Base-by-base conservation (phyloP, 352 stramenopile genomes). In the Globisporangium parvum region DNA sequence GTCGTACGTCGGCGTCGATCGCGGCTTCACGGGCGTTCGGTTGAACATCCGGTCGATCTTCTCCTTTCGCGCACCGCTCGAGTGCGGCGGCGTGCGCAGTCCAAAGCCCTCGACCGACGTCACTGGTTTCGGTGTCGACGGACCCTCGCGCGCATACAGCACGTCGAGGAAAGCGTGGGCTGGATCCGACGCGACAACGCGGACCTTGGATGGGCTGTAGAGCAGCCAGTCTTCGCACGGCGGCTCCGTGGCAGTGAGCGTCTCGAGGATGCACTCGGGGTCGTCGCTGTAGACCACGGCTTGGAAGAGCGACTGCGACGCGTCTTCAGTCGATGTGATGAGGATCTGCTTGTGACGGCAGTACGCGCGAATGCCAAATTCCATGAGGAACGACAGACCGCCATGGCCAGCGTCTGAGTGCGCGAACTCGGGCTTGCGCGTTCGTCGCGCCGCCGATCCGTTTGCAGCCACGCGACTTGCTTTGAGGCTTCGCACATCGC, bases 161-260 rank as follows among this genome's bases (percentile, higher is more conserved):
- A 61, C 57, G 42, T 67, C 65, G n/a, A 67, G 21, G 3, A 62
- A 55, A 11, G 26, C 39, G 20, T 51, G 53, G 1, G 57, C 45
- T 26, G 49, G 24, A 9, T 50, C 24, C 28, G 47, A 46, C 9
- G 41, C 44, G 42, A 17, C 17, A 33, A 51, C 24, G 9, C 46
- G 57, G 2, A 53, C 33, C 37, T 58, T 57, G 1, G 53, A 50
- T 11, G 65, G 53, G 20, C 70, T 62, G 28, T 66, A 65, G 24
- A 66, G 55, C 54, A 84, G 65, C 73, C 73, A 84, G 10, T 80
- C 71, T 35, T 80, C 71, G 26, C 55, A 59, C 17, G 69, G 57
- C 20, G 62, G 60, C 11, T 78, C 66, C 21, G 73, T 62, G 21
- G 64, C 66, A 17, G 72, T 67, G 20, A 84, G 56, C 33, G 63